These are phyloP conservation scores for Wickerhamiella galacta DNA, from an alignment of 805 yeast species.

Conservation along the genomic window DNA sequence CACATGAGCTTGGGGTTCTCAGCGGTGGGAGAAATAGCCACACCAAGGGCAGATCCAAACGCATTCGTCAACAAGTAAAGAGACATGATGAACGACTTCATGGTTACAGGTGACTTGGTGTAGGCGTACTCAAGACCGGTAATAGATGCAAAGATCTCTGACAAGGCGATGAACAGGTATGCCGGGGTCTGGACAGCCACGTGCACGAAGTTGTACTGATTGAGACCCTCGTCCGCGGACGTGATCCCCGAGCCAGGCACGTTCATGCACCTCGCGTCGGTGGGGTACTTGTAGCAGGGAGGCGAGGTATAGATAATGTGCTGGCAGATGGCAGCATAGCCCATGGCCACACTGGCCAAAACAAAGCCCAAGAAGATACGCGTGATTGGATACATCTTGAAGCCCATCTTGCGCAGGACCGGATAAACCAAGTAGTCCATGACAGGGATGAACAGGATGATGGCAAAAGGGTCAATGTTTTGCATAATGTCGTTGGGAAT, in stretches of 20 bases:
- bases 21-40: slow-evolving; percentile 51
- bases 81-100: slow-evolving; percentile 47
- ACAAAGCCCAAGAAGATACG: slow-evolving; percentile 57
- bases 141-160: slow-evolving; percentile 65
- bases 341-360: slow-evolving; percentile 48
- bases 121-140: slow-evolving; percentile 77
- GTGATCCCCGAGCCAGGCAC: slow-evolving; percentile 29
- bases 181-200: slow-evolving; percentile 62
- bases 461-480: slow-evolving; percentile 57
- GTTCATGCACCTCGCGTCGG: no score
- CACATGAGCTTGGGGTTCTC: slow-evolving; percentile 54
- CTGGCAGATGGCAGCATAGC: slow-evolving; percentile 62
- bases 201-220: slow-evolving; percentile 31
- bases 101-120: slow-evolving; percentile 58
- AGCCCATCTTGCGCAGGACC: slow-evolving; percentile 28
- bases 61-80: slow-evolving; percentile 56
- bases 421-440: slow-evolving; percentile 47
- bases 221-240: slow-evolving; percentile 12
- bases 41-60: slow-evolving; percentile 61
- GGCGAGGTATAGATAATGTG: slow-evolving; percentile 50
- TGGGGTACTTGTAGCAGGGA: slow-evolving; percentile 55
- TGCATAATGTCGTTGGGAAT: slow-evolving; percentile 69
- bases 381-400: slow-evolving; percentile 52
- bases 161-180: slow-evolving; percentile 52
- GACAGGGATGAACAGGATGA: slow-evolving; percentile 63